Base-by-base conservation (phyloP, 2,329 filamentous ascomycete genomes). In the Pseudogymnoascus sp. region DNA sequence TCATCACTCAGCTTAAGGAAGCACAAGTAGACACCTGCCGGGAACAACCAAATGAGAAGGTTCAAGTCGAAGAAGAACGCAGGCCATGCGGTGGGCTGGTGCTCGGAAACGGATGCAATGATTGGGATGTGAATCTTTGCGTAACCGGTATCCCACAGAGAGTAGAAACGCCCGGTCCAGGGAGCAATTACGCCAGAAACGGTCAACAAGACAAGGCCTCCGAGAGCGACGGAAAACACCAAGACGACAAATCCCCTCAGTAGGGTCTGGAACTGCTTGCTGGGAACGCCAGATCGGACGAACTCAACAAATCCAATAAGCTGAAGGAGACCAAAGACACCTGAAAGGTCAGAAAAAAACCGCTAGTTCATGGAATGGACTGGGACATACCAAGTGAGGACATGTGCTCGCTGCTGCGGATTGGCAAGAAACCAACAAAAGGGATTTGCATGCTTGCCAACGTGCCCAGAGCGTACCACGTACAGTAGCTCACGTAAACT, bases 91-190 rank as follows among this genome's bases (percentile, higher is more conserved):
- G 94, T 99, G 62, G 94, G 94, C 78, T 99, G 94, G 79, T 99
- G 94, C 78, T 99, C 94, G 1, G 94, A 99, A 55, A 99, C 94
- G n/a, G 94, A 99, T 3, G 94, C 94, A 74, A 99, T 99, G 73
- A 99, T 99, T 65, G 94, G 94, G 73, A 99, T 99, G 73, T 99
- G 94, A 67, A 97, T 95, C 82, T 99, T 99, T 71, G 94, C 94
- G 74, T 99, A 99, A 70, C 91, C 89, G 5, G 94, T 99, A 74
- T 99, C 95, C 92, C 93, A 99, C 33, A 99, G 86, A 21, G 95
- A 99, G 80, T 99, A 99, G 83, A 99, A 99, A 70, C 94, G 92
- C 66, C 94, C 94, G 71, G 90, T 92, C 94, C 94, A 99, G 16
- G 95, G 94, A 21, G 95, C 94, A 75, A 99, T 94, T 68, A 94